Conservation (phyloP, 2,329 filamentous ascomycete genomes). For the Arthrobotrys megalospora region DNA sequence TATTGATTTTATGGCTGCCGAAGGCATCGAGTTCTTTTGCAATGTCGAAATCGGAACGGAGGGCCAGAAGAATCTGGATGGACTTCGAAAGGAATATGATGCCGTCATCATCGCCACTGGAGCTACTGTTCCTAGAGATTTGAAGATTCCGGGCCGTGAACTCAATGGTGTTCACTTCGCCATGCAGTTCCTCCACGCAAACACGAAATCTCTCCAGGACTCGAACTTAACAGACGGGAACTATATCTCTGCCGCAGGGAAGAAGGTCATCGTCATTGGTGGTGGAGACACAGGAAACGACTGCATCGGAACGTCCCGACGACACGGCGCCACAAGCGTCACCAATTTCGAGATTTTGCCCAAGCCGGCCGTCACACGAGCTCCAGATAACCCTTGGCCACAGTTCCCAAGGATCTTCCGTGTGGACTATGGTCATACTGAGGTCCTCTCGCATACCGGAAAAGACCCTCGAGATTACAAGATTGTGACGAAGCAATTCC, state of each 20-base stretch:
- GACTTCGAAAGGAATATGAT: conserved; percentile 80
- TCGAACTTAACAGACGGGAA: conserved; percentile 85
- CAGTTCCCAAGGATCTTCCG: conserved; percentile 99
- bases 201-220: conserved; percentile 97
- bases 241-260: conserved; percentile 95
- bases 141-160: conserved; percentile 90
- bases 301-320: conserved; percentile 95
- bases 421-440: conserved; percentile 96
- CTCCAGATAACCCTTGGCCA: conserved; percentile 95
- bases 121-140: conserved; percentile 91
- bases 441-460: conserved; percentile 96
- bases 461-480: conserved; percentile 97
- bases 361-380: conserved; percentile 90
- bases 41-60: conserved; percentile 83
- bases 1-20: conserved; percentile 92
- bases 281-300: conserved; percentile 98
- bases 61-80: conserved; percentile 70
- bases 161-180: conserved; percentile 93
- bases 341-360: conserved; percentile 97
- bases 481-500: conserved; percentile 98
- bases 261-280: conserved; percentile 95
- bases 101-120: conserved; percentile 93
- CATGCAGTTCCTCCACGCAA: conserved; percentile 96
- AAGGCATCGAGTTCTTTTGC: conserved; percentile 87
- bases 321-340: conserved; percentile 94